These are phyloP conservation scores for Dothistroma pini DNA, from an alignment of 2,329 filamentous ascomycete genomes.

Conservation along the genomic window DNA sequence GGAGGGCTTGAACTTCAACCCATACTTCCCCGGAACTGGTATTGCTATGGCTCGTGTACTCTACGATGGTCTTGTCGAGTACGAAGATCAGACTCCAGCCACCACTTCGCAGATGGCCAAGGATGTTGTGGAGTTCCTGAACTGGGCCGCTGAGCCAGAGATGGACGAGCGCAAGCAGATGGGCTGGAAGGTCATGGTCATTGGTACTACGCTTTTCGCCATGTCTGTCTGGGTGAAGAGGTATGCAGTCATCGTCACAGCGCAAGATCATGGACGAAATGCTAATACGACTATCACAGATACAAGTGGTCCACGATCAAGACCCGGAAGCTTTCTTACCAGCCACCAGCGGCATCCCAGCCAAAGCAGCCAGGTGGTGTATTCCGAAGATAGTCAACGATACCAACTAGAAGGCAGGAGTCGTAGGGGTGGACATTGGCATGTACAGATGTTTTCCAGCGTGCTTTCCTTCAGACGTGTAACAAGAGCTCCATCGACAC, in stretches of 20 bases:
- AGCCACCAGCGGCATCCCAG: conserved; percentile 16
- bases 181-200: conserved; percentile 91
- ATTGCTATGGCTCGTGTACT: conserved; percentile 99
- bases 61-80: conserved; percentile 96
- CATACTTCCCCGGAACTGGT: conserved; percentile 98
- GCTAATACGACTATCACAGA: conserved; percentile 37
- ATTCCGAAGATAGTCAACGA: conserved; percentile 27
- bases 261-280: neutral
- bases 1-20: conserved; percentile 98
- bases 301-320: conserved; percentile 99
- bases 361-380: conserved; percentile 23
- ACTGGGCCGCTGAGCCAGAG: conserved; percentile 98
- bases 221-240: conserved; percentile 97
- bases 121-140: conserved; percentile 97
- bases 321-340: conserved; percentile 72
- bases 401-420: conserved; percentile 5
- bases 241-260: conserved; percentile 33
- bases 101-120: conserved; percentile 99
- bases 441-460: conserved; percentile 27
- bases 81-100: conserved; percentile 92
- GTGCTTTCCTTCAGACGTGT: conserved; percentile 21
- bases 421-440: conserved; percentile 14
- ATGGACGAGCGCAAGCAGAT: conserved; percentile 99
- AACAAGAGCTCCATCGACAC: conserved; percentile 20
- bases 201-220: conserved; percentile 74